phyloP scores from a whole-genome alignment of 2,329 filamentous ascomycete genomes.

The Alternaria postmessia region DNA sequence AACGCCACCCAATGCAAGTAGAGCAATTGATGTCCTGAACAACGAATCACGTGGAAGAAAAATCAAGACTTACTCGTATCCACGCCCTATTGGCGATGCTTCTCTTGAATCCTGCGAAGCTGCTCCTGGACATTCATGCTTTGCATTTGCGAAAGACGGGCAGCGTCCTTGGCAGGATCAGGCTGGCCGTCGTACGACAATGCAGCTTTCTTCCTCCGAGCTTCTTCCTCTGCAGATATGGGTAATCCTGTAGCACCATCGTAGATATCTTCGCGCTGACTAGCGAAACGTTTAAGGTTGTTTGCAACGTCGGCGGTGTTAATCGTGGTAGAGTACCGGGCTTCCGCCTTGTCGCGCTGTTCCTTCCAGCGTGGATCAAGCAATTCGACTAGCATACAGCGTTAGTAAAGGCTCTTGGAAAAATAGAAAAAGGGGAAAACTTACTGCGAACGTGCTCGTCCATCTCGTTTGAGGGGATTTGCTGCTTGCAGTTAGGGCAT shows the following conservation, averaged over 20 bases:
- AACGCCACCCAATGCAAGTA: conserved; percentile 22
- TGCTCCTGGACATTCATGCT: conserved; percentile 80
- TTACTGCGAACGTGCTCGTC: conserved; percentile 90
- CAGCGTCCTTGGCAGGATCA: conserved; percentile 65
- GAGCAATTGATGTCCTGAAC: conserved; percentile 1
- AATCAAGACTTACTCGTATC: conserved; percentile 4
- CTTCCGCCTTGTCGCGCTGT: conserved; percentile 87
- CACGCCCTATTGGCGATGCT: conserved; percentile 43
- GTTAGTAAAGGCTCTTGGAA: conserved; percentile 47
- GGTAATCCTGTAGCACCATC: conserved; percentile 74
- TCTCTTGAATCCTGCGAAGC: conserved; percentile 73
- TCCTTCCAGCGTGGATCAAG: conserved; percentile 96
- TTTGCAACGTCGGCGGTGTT: conserved; percentile 87
- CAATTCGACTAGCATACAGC: conserved; percentile 72
- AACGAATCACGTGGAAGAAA: conserved; percentile 1
- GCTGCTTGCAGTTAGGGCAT: conserved; percentile 92
- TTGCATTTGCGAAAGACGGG: conserved; percentile 62
- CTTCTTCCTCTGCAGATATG: conserved; percentile 75
- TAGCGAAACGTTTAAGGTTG: conserved; percentile 93
- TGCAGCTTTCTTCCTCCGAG: conserved; percentile 78
- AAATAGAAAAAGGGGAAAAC: conserved; percentile 31
- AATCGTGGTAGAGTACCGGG: conserved; percentile 85
- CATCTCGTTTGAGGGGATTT: conserved; percentile 85
- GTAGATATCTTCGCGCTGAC: conserved; percentile 86
- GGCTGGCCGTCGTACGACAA: conserved; percentile 70